phyloP scores from a whole-genome alignment of 129 eudicot genomes.

The Mikania micrantha region DNA sequence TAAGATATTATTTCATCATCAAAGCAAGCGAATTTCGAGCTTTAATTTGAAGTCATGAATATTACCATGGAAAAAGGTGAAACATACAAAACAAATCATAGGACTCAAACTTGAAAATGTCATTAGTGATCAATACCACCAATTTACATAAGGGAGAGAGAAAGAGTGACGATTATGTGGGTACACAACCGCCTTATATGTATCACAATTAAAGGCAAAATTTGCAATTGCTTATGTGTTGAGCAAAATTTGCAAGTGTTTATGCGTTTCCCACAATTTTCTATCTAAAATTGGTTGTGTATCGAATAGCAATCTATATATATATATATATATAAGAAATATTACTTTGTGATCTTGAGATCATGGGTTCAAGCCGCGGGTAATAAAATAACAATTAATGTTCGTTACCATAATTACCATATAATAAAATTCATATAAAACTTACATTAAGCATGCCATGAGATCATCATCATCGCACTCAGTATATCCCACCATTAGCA shows the following conservation, averaged over 20 bases:
- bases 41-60: neutral
- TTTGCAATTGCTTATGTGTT: neutral
- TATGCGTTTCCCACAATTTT: neutral
- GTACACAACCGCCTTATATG: neutral
- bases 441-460: neutral
- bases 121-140: neutral
- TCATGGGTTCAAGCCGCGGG: too few relatives aligned
- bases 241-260: neutral
- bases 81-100: neutral
- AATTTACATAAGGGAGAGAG: neutral
- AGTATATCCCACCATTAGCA: too few relatives aligned
- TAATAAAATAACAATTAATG: neutral
- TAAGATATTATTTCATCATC: neutral
- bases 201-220: neutral
- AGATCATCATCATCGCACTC: too few relatives aligned
- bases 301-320: neutral
- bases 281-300: neutral
- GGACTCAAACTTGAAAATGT: neutral
- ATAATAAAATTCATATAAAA: neutral
- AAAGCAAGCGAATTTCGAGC: neutral
- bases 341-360: too few relatives aligned
- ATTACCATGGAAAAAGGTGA: conserved; percentile 1
- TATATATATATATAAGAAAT: too few relatives aligned
- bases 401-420: neutral
- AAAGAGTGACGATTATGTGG: neutral